These are phyloP conservation scores for Sporothrix luriei DNA, from an alignment of 2,329 filamentous ascomycete genomes.

Conservation along the genomic window DNA sequence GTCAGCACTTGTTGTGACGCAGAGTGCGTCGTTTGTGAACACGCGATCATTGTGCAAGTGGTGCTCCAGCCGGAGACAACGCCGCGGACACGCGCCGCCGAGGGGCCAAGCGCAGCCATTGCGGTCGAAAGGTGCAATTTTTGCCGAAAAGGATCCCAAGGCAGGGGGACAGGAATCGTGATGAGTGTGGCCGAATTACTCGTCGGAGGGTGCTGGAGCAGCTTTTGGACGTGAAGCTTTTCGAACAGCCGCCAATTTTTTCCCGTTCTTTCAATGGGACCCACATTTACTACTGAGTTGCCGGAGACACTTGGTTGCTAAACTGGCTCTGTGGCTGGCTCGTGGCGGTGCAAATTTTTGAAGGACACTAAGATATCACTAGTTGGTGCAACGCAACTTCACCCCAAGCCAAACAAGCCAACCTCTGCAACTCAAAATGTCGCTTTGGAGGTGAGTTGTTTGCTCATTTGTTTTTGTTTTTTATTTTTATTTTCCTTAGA, in stretches of 20 bases:
- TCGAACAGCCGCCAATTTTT: slow-evolving; percentile 30
- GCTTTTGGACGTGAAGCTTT: slow-evolving; percentile 20
- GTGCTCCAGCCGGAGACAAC: slow-evolving; percentile 9
- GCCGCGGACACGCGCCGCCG: slow-evolving; percentile 24
- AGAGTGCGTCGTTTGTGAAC: slow-evolving; percentile 16
- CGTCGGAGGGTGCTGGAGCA: not conserved
- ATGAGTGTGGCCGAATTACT: not conserved
- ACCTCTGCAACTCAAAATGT: slow-evolving; percentile 37
- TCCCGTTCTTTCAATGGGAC: slow-evolving; percentile 8
- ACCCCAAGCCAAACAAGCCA: not conserved
- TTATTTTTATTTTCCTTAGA: not conserved
- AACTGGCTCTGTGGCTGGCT: slow-evolving; percentile 13
- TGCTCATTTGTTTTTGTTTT: slow-evolving; percentile 14
- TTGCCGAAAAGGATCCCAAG: not conserved
- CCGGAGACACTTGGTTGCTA: not conserved
- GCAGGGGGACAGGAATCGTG: not conserved
- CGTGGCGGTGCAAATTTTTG: slow-evolving; percentile 31
- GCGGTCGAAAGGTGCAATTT: not conserved
- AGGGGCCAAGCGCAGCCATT: slow-evolving; percentile 31
- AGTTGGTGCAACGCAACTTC: not conserved
- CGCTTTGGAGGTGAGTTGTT: slow-evolving; percentile 38
- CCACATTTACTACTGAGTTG: not conserved
- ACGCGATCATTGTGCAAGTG: slow-evolving; percentile 8
- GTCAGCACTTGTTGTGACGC: slow-evolving; percentile 14
- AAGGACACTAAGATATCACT: not conserved